These are phyloP conservation scores for Sphagnum magellanicum DNA, from an alignment of 228 moss, liverwort and hornwort species.

Conservation along the genomic window DNA sequence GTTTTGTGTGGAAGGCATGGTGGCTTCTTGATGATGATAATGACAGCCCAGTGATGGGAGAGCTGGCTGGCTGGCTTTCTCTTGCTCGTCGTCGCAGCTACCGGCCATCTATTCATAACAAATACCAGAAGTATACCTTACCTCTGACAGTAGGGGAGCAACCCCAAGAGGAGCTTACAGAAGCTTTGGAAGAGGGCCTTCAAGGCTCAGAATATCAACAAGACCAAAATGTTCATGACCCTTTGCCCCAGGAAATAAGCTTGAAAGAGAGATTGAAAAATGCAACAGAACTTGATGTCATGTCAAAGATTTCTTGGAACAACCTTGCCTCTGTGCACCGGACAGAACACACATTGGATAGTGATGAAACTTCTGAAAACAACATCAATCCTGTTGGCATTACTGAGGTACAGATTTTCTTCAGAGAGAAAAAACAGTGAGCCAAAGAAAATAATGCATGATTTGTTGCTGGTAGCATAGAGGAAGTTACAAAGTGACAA, in stretches of 20 bases:
- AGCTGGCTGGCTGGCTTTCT: slow-evolving; percentile 45
- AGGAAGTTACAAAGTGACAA: neutral
- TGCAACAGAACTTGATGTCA: slow-evolving; percentile 69
- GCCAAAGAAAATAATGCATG: neutral
- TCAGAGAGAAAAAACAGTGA: neutral
- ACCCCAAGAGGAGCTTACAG: slow-evolving; percentile 15
- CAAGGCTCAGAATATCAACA: neutral
- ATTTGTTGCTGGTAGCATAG: too few relatives aligned
- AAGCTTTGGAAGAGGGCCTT: neutral
- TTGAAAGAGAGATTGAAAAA: slow-evolving; percentile 75
- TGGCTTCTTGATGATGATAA: slow-evolving; percentile 27
- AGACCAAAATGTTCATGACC: slow-evolving; percentile 4
- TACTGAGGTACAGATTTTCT: slow-evolving; percentile 41
- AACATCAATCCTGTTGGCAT: slow-evolving; percentile 27
- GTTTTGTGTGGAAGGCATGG: slow-evolving; percentile 28
- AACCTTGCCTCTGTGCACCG: slow-evolving; percentile 67
- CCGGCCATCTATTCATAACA: slow-evolving; percentile 38
- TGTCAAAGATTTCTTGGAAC: slow-evolving; percentile 46
- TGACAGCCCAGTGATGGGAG: slow-evolving; percentile 29
- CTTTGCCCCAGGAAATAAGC: slow-evolving; percentile 25
- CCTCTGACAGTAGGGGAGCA: slow-evolving; percentile 6
- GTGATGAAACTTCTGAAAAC: slow-evolving; percentile 32
- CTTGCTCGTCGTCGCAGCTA: slow-evolving; percentile 49
- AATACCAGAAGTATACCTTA: slow-evolving; percentile 8
- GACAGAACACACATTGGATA: slow-evolving; percentile 61